Conservation (phyloP, 176 grass and related monocot genomes). For the Chrysopogon serrulatus region DNA sequence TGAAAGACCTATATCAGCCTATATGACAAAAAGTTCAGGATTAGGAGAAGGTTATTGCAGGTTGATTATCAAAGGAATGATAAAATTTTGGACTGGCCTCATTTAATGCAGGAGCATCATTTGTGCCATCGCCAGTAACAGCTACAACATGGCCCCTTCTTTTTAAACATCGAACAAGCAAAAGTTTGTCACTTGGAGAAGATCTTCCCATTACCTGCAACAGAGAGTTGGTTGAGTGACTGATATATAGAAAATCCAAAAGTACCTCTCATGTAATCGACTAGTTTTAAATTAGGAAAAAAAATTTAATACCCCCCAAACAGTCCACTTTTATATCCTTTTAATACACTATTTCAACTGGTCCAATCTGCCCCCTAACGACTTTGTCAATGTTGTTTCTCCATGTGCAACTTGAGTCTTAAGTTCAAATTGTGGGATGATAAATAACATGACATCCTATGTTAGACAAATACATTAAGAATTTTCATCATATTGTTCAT, state of each 20-base stretch:
- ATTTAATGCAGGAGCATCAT: constrained; percentile 93
- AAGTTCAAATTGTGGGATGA: too few species aligned
- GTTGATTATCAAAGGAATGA: neutral
- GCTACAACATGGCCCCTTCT: constrained; percentile 87
- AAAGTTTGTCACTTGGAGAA: constrained; percentile 88
- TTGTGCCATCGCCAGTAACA: constrained; percentile 96
- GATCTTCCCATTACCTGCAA: constrained; percentile 92
- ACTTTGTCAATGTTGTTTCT: too few species aligned
- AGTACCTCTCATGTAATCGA: neutral
- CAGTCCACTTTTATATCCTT: neutral
- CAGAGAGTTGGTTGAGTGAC: neutral
- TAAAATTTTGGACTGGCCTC: constrained; percentile 38
- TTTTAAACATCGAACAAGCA: constrained; percentile 89
- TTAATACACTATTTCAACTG: neutral
- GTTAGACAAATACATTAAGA: too few species aligned
- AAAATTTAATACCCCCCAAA: neutral
- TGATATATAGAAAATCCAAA: neutral
- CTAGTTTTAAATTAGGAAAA: neutral
- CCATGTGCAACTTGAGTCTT: too few species aligned
- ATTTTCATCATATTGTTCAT: too few species aligned
- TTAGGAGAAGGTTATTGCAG: neutral
- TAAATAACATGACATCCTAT: too few species aligned
- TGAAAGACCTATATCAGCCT: constrained; percentile 97
- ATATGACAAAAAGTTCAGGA: constrained; percentile 39
- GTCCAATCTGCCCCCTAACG: too few species aligned